Evolutionary conservation across 1,284 basidiomycete species (phyloP).

Genomic region (Cryptococcus sp.): DNA sequence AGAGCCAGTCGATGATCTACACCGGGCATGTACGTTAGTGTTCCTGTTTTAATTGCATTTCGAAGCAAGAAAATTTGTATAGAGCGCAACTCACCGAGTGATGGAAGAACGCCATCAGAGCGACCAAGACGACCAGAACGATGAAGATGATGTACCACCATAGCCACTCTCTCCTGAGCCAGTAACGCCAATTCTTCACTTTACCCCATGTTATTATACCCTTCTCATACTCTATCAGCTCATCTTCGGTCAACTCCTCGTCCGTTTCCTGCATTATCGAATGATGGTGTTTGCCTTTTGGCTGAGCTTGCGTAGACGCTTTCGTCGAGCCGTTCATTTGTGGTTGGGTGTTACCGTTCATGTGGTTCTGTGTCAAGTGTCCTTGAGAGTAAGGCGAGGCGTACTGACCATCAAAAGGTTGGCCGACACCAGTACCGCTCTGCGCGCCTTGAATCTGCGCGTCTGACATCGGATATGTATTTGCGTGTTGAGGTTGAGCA

Average conservation of each 20-base stretch:
- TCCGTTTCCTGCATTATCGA: slow-evolving; percentile 20
- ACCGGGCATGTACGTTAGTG: not conserved
- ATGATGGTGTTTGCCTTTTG: not conserved
- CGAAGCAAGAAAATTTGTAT: not conserved
- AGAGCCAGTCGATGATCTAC: slow-evolving; percentile 33
- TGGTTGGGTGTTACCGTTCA: not conserved
- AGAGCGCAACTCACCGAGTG: slow-evolving; percentile 26
- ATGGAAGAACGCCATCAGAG: slow-evolving; percentile 35
- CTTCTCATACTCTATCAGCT: slow-evolving; percentile 36
- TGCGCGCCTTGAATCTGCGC: no score
- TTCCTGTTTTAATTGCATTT: no score
- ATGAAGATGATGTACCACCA: slow-evolving; percentile 26
- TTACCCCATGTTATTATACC: slow-evolving; percentile 34
- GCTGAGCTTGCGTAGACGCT: not conserved
- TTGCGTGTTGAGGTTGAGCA: no score
- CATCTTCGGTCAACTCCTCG: slow-evolving; percentile 30
- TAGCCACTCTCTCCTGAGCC: slow-evolving; percentile 34
- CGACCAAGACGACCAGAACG: slow-evolving; percentile 24
- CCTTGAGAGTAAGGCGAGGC: no score
- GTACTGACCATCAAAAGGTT: no score
- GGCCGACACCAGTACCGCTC: no score
- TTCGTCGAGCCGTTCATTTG: not conserved
- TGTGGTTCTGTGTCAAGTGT: no score
- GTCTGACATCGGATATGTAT: no score
- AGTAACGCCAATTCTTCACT: slow-evolving; percentile 31